A percentile compares a stretch with the other conserved stretches of the same genome.
Conservation (phyloP, 768 basidiomycete species). For the Mycena rebaudengoi region DNA sequence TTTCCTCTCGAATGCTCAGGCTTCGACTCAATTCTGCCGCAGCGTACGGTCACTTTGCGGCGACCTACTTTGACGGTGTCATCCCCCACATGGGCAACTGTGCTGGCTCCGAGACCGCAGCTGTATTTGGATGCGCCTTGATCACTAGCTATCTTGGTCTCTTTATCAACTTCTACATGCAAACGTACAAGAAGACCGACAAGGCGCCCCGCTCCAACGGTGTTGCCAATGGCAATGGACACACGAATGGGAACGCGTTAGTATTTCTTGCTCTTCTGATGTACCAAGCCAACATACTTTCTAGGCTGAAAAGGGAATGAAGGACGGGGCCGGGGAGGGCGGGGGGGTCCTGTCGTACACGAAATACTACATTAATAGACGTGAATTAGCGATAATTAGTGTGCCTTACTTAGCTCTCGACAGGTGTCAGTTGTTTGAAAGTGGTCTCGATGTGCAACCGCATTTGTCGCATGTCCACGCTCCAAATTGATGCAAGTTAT, state of each 20-base stretch:
- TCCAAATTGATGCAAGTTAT: background rate
- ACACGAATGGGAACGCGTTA: slow-evolving; percentile 47
- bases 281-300: background rate
- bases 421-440: no score
- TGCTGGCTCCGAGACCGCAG: slow-evolving; percentile 88
- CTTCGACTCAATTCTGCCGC: slow-evolving; percentile 11
- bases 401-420: slow-evolving; percentile 10
- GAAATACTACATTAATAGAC: slow-evolving; percentile 15
- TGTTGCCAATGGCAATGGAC: slow-evolving; percentile 51
- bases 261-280: slow-evolving; percentile 16
- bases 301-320: slow-evolving; percentile 35
- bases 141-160: slow-evolving; percentile 91
- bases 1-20: background rate
- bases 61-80: slow-evolving; percentile 61
- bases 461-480: no score
- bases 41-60: slow-evolving; percentile 87
- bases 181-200: slow-evolving; percentile 73
- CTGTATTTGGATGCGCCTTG: slow-evolving; percentile 87
- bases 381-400: background rate
- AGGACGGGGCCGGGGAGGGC: background rate
- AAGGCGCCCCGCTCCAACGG: slow-evolving; percentile 53
- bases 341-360: background rate
- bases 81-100: slow-evolving; percentile 85
- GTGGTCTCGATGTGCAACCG: no score
- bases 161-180: slow-evolving; percentile 95